Conservation (phyloP, 306 rosid genomes). For the Cucumis hystrix region DNA sequence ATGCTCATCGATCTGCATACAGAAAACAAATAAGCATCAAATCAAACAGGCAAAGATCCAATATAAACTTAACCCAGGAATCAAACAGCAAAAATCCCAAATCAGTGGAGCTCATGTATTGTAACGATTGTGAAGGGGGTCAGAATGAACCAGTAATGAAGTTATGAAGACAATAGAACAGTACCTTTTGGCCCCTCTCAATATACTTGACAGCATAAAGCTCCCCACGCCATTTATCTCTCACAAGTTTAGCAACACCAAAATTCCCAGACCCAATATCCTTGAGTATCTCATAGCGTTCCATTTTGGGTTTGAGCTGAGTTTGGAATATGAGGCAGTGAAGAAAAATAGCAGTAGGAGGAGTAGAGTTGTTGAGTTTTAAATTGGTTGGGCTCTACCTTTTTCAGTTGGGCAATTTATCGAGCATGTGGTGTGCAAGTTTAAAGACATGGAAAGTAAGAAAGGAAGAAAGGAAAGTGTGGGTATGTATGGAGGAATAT, state of each 20-base stretch:
- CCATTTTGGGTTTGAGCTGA: constrained; percentile 26
- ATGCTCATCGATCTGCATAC: constrained; percentile 77
- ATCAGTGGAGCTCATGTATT: background rate
- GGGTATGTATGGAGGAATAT: background rate
- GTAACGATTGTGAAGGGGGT: background rate
- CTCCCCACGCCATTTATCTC: constrained; percentile 62
- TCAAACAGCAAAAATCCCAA: background rate
- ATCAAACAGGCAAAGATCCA: background rate
- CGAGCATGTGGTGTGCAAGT: background rate
- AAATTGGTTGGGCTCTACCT: background rate
- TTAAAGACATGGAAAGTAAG: constrained; percentile 4
- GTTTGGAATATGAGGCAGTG: background rate
- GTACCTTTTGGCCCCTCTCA: constrained; percentile 85
- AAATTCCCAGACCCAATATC: constrained; percentile 96
- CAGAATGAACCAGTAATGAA: background rate
- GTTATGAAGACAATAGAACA: background rate
- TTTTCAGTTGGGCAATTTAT: constrained; percentile 1
- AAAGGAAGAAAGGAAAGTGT: background rate
- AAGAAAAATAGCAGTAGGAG: background rate
- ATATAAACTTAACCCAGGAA: background rate
- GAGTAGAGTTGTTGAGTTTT: background rate
- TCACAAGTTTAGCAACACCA: constrained; percentile 82
- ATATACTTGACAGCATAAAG: constrained; percentile 83
- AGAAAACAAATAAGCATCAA: background rate
- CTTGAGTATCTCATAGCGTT: constrained; percentile 61